Base-by-base conservation (phyloP, 176 grass and related monocot species). In the Leersia perrieri region DNA sequence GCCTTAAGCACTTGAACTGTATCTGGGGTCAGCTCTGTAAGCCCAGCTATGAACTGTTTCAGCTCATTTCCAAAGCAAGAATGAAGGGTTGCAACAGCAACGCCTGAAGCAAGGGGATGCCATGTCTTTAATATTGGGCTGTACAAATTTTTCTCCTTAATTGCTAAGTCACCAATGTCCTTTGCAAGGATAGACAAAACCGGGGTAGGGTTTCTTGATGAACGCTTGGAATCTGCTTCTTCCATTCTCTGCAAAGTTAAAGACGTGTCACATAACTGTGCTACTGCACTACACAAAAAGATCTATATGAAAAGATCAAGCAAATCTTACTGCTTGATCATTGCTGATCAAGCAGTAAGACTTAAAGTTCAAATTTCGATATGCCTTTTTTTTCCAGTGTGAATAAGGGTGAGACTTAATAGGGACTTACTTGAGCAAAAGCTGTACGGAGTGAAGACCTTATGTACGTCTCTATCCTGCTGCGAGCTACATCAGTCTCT, bases 31-130 rank as follows among this genome's bases (percentile, higher is more conserved):
- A 93, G 80, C 63, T 95, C 95, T 41, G 86, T 67, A 76, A 98
- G 78, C 62, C 90, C 72, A 30, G 90, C 78, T 89, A 98, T 80
- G 64, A 93, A 98, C 76, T 98, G 95, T 86, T 98, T 98, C 58
- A 98, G 83, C 55, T 98, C 95, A 81, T 93, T 98, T 72, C 95
- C 90, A 72, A 91, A 98, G 80, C 95, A 98, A 58, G 95, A 98
- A 87, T 98, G 95, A 77, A 98, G 92, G 30, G 95, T 98, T 33
- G 82, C 95, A 57, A 98, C 92, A 82, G 95, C 95, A 90, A 98
- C 92, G 74, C 95, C 95, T 20, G 95, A 94, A 78, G 95, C 88
- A 66, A 98, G 93, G 35, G 95, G 92, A 87, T 98, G 95, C 90
- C 92, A 98, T 79, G 84, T 91, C 78, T 94, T 87, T 36, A 98